These are phyloP conservation scores for Pugionium cornutum DNA, from an alignment of 345 rosid genomes.

Conservation along the genomic window DNA sequence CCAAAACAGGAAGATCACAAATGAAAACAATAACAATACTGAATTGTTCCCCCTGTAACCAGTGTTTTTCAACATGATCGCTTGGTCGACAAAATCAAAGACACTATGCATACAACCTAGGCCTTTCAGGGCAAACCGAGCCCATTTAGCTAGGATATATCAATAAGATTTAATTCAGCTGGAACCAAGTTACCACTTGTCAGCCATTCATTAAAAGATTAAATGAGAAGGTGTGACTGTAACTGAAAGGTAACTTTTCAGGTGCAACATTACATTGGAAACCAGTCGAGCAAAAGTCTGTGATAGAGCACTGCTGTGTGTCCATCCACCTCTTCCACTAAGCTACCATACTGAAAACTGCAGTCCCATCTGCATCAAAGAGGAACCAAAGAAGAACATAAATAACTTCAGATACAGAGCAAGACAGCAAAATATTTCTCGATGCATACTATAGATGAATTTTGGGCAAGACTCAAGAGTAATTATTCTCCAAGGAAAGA, in stretches of 20 bases:
- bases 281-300: slow-evolving; percentile 96
- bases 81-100: slow-evolving; percentile 8
- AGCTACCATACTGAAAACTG: slow-evolving; percentile 90
- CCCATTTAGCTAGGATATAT: background rate
- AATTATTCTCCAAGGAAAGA: slow-evolving; percentile 1
- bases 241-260: slow-evolving; percentile 4
- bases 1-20: slow-evolving; percentile 21
- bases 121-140: slow-evolving; percentile 4
- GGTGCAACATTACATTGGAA: slow-evolving; percentile 63
- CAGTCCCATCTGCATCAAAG: slow-evolving; percentile 88
- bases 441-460: slow-evolving; percentile 5
- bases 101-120: slow-evolving; percentile 10
- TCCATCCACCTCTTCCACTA: slow-evolving; percentile 99
- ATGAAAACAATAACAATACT: slow-evolving; percentile 1
- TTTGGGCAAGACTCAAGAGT: background rate
- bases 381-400: slow-evolving; percentile 10
- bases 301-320: slow-evolving; percentile 97
- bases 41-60: background rate
- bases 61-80: slow-evolving; percentile 12
- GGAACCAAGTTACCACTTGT: slow-evolving; percentile 7
- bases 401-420: slow-evolving; percentile 19
- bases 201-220: background rate
- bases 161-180: background rate
- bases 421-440: slow-evolving; percentile 17
- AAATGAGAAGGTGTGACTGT: background rate